Conservation (phyloP, 2,329 filamentous ascomycete species). For the Penicillium sp. region DNA sequence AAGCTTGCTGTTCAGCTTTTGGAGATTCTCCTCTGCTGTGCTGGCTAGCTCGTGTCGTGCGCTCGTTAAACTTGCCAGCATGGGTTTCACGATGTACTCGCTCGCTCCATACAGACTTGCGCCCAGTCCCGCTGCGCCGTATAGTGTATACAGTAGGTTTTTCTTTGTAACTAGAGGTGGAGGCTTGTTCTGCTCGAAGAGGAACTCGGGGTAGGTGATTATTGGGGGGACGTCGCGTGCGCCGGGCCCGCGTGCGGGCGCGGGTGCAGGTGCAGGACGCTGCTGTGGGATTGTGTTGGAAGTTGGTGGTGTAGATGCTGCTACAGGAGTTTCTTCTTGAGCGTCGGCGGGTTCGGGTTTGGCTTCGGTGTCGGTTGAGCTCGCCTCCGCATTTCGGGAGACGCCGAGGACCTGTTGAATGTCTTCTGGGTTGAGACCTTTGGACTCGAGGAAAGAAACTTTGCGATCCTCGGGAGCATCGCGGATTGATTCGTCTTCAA, state of each 20-base stretch:
- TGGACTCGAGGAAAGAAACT: constrained; percentile 72
- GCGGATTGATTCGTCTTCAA: constrained; percentile 72
- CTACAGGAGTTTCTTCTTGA: constrained; percentile 10
- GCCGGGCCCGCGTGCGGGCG: constrained; percentile 18
- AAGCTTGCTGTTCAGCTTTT: constrained; percentile 59
- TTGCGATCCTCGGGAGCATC: constrained; percentile 72
- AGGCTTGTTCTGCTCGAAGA: constrained; percentile 59
- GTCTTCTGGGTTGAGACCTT: constrained; percentile 68
- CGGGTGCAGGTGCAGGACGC: constrained; percentile 15
- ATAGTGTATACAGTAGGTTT: constrained; percentile 59
- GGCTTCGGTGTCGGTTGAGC: constrained; percentile 15
- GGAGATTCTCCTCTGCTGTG: constrained; percentile 54
- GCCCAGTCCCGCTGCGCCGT: constrained; percentile 57
- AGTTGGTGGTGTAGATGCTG: constrained; percentile 8
- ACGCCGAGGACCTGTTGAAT: constrained; percentile 66
- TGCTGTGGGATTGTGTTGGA: constrained; percentile 19
- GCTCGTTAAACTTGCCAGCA: constrained; percentile 56
- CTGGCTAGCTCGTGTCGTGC: constrained; percentile 60
- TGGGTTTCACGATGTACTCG: constrained; percentile 61
- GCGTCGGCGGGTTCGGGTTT: constrained; percentile 6
- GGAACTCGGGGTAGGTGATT: constrained; percentile 68
- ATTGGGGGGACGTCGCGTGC: constrained; percentile 58
- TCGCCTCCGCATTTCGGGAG: constrained; percentile 35
- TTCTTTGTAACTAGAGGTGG: constrained; percentile 62
- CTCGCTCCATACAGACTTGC: constrained; percentile 60